Conservation (phyloP, 768 basidiomycete species). For the Lentinus tigrinus region DNA sequence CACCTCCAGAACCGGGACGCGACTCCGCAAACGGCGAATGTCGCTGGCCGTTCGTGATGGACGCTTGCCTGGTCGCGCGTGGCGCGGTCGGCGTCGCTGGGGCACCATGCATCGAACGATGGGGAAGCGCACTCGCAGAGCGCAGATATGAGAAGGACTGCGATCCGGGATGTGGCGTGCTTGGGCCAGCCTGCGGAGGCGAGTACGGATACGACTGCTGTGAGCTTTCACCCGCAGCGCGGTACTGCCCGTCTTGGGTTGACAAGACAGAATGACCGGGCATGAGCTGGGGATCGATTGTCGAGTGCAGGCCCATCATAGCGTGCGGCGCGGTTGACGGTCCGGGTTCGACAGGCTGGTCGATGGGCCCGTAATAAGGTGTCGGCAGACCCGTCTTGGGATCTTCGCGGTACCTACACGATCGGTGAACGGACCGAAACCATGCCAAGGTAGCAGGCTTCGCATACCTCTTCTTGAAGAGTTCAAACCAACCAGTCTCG, state of each 20-base stretch:
- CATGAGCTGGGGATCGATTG: slow-evolving; percentile 17
- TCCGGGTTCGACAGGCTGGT: not conserved
- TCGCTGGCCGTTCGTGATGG: slow-evolving; percentile 5
- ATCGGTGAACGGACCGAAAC: not conserved
- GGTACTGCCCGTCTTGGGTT: not conserved
- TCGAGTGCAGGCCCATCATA: not conserved
- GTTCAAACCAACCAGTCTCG: slow-evolving; percentile 69
- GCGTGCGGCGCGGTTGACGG: not conserved
- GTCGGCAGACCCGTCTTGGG: slow-evolving; percentile 24
- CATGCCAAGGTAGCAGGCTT: not conserved
- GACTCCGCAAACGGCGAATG: not conserved
- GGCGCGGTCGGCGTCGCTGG: not conserved
- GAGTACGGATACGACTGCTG: not conserved
- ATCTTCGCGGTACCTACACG: slow-evolving; percentile 22
- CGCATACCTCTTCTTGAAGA: slow-evolving; percentile 65
- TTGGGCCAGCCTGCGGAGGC: not conserved
- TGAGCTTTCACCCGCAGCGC: not conserved
- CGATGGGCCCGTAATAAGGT: slow-evolving; percentile 15
- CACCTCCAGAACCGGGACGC: not conserved
- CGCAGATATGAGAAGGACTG: not conserved
- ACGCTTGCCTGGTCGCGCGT: not conserved
- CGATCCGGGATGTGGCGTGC: not conserved
- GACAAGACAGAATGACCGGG: not conserved
- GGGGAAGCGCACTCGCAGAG: not conserved
- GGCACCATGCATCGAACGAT: not conserved